A percentile compares a stretch with the other conserved stretches of the same genome.
Conservation (phyloP, 139 green algal species). For the Helicosporidium sp. region DNA sequence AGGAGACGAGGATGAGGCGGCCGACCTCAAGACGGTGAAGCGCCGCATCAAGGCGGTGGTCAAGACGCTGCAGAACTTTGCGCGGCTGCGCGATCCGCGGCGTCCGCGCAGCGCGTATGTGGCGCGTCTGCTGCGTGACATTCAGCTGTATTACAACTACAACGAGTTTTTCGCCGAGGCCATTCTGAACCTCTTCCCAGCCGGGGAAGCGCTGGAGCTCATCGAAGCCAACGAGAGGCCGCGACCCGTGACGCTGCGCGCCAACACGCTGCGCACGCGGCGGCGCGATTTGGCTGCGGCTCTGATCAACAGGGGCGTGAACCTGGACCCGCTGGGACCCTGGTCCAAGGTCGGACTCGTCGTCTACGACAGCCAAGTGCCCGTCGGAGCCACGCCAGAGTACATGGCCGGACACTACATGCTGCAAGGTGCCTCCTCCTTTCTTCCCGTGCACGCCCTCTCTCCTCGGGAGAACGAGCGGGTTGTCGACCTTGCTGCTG, state of each 20-base stretch:
- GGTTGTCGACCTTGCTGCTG: constrained; percentile 89
- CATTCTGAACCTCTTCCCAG: constrained; percentile 48
- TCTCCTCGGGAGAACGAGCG: constrained; percentile 69
- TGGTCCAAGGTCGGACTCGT: constrained; percentile 96
- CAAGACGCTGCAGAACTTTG: constrained; percentile 63
- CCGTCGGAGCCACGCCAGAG: constrained; percentile 94
- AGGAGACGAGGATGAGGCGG: constrained; percentile 1
- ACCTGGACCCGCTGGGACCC: constrained; percentile 88
- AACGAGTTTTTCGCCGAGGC: constrained; percentile 83
- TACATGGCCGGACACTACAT: constrained; percentile 99
- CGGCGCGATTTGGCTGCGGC: constrained; percentile 76
- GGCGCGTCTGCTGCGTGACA: constrained; percentile 56
- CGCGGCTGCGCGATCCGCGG: constrained; percentile 21
- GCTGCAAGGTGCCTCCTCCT: constrained; percentile 83
- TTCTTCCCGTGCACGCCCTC: constrained; percentile 94
- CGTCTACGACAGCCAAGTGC: constrained; percentile 88
- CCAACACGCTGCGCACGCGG: constrained; percentile 85
- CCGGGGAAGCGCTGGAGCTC: constrained; percentile 56
- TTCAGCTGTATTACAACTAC: constrained; percentile 86
- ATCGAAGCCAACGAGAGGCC: constrained; percentile 62
- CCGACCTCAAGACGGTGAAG: constrained; percentile 23
- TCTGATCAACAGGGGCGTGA: constrained; percentile 90
- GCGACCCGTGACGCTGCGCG: constrained; percentile 51
- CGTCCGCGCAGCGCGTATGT: constrained; percentile 53
- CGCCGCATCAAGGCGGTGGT: constrained; percentile 45